phyloP scores from a whole-genome alignment of 129 eudicot species.

The Flaveria ramosissima region DNA sequence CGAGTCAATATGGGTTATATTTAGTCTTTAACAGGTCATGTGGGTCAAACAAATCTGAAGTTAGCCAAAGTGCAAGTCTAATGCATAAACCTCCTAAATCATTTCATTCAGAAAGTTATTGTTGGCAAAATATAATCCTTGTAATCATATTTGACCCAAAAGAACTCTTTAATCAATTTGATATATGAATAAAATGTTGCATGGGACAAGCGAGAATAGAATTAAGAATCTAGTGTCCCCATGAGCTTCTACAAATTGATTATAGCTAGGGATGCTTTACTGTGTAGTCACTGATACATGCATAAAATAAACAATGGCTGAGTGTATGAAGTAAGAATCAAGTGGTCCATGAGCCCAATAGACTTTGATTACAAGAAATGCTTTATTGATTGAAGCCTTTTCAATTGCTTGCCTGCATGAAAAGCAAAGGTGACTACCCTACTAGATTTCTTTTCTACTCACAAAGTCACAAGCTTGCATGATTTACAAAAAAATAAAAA shows the following conservation, averaged over 20 bases:
- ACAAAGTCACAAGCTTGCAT: conserved; percentile 12
- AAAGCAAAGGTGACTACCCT: conserved; percentile 30
- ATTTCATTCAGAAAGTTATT: not conserved
- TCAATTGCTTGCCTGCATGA: conserved; percentile 31
- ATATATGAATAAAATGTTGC: not conserved
- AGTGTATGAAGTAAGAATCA: conserved; percentile 15
- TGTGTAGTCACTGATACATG: conserved; percentile 1
- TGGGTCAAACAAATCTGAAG: not conserved
- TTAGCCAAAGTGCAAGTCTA: not conserved
- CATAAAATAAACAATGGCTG: conserved; percentile 11
- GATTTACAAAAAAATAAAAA: not conserved
- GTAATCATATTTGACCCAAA: not conserved
- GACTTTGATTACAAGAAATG: conserved; percentile 22
- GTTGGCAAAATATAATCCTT: not conserved
- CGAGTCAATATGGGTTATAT: not conserved
- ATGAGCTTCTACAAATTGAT: not conserved
- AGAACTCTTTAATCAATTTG: not conserved
- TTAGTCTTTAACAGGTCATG: not conserved
- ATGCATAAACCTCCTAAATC: not conserved
- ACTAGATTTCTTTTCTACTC: conserved; percentile 17
- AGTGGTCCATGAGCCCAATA: conserved; percentile 34
- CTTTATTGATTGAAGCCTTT: conserved; percentile 32
- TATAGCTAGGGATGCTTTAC: conserved; percentile 12
- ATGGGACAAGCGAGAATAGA: not conserved
- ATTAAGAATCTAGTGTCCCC: conserved; percentile 11